Base-by-base conservation (phyloP, 306 rosid genomes). In the Citrullus colocynthis region DNA sequence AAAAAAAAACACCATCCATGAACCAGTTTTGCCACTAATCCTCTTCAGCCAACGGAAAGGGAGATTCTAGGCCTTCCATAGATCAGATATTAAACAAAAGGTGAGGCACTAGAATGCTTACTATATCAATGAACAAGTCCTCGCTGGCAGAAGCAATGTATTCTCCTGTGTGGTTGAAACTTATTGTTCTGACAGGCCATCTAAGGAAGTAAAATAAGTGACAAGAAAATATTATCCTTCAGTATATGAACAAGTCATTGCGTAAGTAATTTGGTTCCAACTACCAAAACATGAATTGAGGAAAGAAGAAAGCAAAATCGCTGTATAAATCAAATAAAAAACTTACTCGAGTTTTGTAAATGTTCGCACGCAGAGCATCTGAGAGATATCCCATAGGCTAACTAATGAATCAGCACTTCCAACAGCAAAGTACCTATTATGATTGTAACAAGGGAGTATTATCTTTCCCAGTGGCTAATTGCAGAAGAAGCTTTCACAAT, bases 321-420 rank as follows among this genome's bases (percentile, higher is more conserved):
- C 5, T 0, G 32, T 65, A 65, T 42, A 49, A 79, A 78, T 13
- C 4, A 54, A 21, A 9, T 9, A 9, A 81, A 81, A 52, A 77
- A 78, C 96, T 88, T 80, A 95, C 97, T 95, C 98, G 7, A 95
- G 91, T 86, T 92, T 92, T 20, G 93, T 90, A 82, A 95, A 95
- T 74, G 98, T 92, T 59, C 90, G 89, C 83, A 90, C 95, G 12
- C 97, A 95, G n/a, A 95, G 95, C 98, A 95, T 92, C 93, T 95
- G 90, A 0, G 95, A 88, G 86, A 95, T 90, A 82, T 88, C 90
- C 97, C 98, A 95, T 78, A 95, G 83, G 83, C 98, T 95, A 81
- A 95, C 98, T 78, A 90, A 87, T 74, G 98, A 95, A 89, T 95
- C 97, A 9, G 96, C 98, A 87, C 98, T 94, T 83, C 98, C 98